A percentile compares a stretch with the other conserved stretches of the same genome.
phyloP scores from a whole-genome alignment of 345 rosid genomes.

The Diplotaxis tenuifolia region DNA sequence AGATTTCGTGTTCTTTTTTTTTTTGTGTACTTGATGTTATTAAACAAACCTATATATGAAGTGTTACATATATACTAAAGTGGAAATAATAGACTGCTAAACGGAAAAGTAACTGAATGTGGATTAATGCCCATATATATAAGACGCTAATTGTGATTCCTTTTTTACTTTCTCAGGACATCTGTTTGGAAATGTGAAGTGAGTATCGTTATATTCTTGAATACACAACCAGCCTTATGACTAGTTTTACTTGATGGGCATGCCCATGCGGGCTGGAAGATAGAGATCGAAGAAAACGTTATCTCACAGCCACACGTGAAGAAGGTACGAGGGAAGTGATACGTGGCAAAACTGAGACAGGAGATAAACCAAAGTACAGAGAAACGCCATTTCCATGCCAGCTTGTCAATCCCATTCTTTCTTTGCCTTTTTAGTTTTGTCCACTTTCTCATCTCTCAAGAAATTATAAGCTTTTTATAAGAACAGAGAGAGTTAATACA shows the following conservation, averaged over 20 bases:
- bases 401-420: conserved; percentile 16
- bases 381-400: conserved; percentile 25
- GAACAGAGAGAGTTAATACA: neutral
- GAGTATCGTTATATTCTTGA: neutral
- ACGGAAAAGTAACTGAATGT: neutral
- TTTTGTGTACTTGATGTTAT: neutral
- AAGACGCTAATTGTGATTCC: neutral
- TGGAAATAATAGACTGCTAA: neutral
- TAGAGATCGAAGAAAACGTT: neutral
- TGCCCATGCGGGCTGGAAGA: neutral
- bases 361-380: conserved; percentile 7
- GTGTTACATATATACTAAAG: neutral
- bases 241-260: neutral
- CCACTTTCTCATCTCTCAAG: conserved; percentile 14
- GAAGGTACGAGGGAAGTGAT: conserved; percentile 8
- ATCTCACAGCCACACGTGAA: conserved; percentile 11
- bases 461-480: neutral
- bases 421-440: neutral
- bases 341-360: conserved; percentile 2
- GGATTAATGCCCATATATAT: neutral
- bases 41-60: neutral
- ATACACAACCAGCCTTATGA: neutral
- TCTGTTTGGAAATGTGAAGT: neutral
- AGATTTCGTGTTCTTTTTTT: neutral
- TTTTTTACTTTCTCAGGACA: neutral